These are phyloP conservation scores for Selenicereus undatus DNA, from an alignment of 148 eudicot genomes.

Conservation along the genomic window DNA sequence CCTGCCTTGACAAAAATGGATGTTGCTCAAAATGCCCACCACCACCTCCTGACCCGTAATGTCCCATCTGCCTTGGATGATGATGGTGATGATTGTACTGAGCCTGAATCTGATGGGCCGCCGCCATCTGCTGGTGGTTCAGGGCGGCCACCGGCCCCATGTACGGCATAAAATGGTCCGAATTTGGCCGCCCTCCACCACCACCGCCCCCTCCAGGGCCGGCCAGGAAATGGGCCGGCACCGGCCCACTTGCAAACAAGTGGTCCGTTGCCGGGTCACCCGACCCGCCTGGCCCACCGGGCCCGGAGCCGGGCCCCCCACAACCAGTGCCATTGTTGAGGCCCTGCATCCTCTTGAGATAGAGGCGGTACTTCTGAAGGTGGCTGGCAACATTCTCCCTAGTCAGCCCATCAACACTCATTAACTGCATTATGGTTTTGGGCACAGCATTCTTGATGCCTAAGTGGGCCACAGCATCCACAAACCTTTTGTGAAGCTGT, in stretches of 20 bases:
- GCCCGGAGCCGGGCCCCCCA: conserved; percentile 8
- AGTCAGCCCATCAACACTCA: conserved; percentile 74
- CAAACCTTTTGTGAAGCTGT: conserved; percentile 74
- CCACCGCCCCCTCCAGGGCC: conserved; percentile 20
- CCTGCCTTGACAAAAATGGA: conserved; percentile 51
- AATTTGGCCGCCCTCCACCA: conserved; percentile 30
- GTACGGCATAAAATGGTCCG: conserved; percentile 61
- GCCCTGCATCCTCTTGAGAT: conserved; percentile 76
- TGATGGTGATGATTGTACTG: conserved; percentile 27
- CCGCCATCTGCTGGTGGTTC: conserved; percentile 46
- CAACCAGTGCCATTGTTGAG: conserved; percentile 30
- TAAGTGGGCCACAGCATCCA: conserved; percentile 75
- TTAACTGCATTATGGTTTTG: conserved; percentile 79
- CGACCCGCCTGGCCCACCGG: conserved; percentile 29
- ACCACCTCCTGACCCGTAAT: conserved; percentile 35
- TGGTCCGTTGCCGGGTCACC: conserved; percentile 75
- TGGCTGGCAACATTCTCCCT: conserved; percentile 79
- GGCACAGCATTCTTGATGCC: conserved; percentile 84
- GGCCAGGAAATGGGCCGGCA: conserved; percentile 71
- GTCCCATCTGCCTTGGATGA: conserved; percentile 58
- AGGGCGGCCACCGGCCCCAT: conserved; percentile 46
- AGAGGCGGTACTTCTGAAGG: conserved; percentile 62
- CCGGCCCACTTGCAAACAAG: conserved; percentile 80
- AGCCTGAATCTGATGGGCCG: conserved; percentile 29
- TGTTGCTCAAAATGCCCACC: conserved; percentile 54